phyloP scores from a whole-genome alignment of 192 early-diverging fungal genomes.

The Coemansia sp. region DNA sequence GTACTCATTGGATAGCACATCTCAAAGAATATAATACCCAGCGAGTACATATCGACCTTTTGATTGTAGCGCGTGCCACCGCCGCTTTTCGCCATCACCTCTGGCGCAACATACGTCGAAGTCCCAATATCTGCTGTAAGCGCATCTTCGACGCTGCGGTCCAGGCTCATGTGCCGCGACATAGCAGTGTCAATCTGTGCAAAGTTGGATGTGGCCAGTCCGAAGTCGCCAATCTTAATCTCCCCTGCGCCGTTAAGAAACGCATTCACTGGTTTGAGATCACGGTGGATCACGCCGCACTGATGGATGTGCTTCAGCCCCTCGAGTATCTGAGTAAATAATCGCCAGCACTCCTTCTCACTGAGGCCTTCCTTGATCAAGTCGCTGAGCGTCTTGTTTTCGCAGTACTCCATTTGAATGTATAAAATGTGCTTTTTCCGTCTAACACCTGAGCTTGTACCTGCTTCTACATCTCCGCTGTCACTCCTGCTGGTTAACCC shows the following conservation, averaged over 20 bases:
- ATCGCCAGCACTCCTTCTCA: slow-evolving; percentile 76
- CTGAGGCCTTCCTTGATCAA: slow-evolving; percentile 76
- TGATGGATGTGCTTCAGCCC: slow-evolving; percentile 87
- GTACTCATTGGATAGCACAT: slow-evolving; percentile 86
- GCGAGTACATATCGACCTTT: slow-evolving; percentile 90
- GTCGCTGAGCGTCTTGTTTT: slow-evolving; percentile 85
- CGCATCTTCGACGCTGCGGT: slow-evolving; percentile 56
- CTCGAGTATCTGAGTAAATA: slow-evolving; percentile 89
- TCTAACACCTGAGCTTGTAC: background rate
- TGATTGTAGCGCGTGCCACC: slow-evolving; percentile 68
- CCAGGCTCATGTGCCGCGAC: slow-evolving; percentile 26
- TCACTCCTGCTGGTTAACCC: background rate
- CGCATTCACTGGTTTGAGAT: slow-evolving; percentile 73
- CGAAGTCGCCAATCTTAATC: slow-evolving; percentile 95
- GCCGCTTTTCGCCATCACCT: slow-evolving; percentile 29
- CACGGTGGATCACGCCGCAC: slow-evolving; percentile 76
- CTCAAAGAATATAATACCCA: slow-evolving; percentile 97
- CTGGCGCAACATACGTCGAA: slow-evolving; percentile 84
- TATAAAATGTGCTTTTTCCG: slow-evolving; percentile 42
- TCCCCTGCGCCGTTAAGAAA: slow-evolving; percentile 57
- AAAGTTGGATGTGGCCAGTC: slow-evolving; percentile 72
- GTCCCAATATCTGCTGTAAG: slow-evolving; percentile 86
- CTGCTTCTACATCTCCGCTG: slow-evolving; percentile 21
- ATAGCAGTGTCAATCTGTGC: slow-evolving; percentile 30
- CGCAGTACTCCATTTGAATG: slow-evolving; percentile 99